Base-by-base conservation (phyloP, 306 rosid genomes). In the Sechiopsis laciniata region DNA sequence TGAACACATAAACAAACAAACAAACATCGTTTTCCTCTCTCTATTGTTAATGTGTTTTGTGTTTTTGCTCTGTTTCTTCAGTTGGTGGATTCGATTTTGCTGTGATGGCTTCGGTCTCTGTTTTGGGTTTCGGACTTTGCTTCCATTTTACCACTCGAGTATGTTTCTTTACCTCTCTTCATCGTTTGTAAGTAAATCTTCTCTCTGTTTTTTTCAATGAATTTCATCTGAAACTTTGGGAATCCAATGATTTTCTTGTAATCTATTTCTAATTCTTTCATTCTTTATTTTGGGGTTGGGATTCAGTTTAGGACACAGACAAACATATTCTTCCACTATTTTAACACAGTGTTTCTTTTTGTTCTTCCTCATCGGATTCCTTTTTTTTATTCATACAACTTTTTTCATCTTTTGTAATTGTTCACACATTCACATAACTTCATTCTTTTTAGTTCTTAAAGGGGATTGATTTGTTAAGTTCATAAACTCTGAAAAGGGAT, bases 341-440 rank as follows among this genome's bases (percentile, higher is more conserved):
- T 51, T 51, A 51, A 64, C 9, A 16, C 69, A 76, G 70, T 20
- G 37, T 17, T 21, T 64, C 42, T 69, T 61, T 74, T 74, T 51
- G 16, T 72, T 77, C 21, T 80, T 82, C 58, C 68, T 95, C 99
- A 95, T 95, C 99, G 97, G 99, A 95, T 95, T 95, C 88, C 90
- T 21, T 64, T 32, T 69, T 61, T 74, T 74, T 51, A 16, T 72
- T 45, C 12, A 45, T 45, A 45, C 12, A 3, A 45, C 2, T 45
- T 45, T 45, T 45, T 42, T 42, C 32, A 29, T 29, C 3, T 29
- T 45, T 45, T 45, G 50, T 45, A 45, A 45, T 7, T 45, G 50
- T 45, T 45, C 50, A 45, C 12, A 45, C 12, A 45, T 12, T 8
- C 50, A 45, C 10, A 10, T 45, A 45, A 10, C 2, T 45, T 45